These are phyloP conservation scores for Larix sibirica DNA, from an alignment of 83 land plant genomes.

Conservation along the genomic window DNA sequence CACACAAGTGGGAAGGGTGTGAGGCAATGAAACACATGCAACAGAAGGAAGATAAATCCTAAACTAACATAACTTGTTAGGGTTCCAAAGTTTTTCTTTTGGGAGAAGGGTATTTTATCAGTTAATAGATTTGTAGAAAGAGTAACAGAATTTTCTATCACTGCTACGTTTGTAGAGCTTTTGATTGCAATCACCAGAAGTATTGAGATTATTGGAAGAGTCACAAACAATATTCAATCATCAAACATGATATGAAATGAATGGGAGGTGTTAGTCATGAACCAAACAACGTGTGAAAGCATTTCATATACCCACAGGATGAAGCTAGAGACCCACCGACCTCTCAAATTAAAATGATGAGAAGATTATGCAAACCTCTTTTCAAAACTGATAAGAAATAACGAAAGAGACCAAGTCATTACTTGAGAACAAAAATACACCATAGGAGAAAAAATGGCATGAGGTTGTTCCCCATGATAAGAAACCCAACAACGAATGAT, in stretches of 20 bases:
- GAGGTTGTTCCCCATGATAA: not conserved
- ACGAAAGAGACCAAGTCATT: constrained; percentile 6
- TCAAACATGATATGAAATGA: constrained; percentile 3
- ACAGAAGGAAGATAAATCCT: not conserved
- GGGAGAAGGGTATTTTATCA: too few species aligned
- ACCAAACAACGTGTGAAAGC: not conserved
- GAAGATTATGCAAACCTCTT: not conserved
- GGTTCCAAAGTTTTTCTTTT: too few species aligned
- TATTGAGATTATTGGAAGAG: constrained; percentile 6
- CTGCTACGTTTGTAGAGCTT: too few species aligned
- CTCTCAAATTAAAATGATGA: constrained; percentile 4
- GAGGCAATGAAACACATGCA: too few species aligned
- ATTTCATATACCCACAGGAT: not conserved
- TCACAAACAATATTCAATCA: constrained; percentile 2
- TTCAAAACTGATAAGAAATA: constrained; percentile 1
- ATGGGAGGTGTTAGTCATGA: not conserved
- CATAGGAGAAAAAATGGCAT: not conserved
- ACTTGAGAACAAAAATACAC: constrained; percentile 8
- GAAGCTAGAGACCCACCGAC: constrained; percentile 1
- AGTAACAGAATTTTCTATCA: too few species aligned
- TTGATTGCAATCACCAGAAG: not conserved
- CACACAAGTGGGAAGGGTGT: too few species aligned
- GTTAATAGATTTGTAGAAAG: too few species aligned
- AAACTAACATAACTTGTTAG: constrained; percentile 17
- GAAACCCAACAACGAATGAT: not conserved